Evolutionary conservation across 2,329 filamentous ascomycete species (phyloP), one percentile per base, ranked within the genome.

Genomic region (Herpotrichia juniperi): DNA sequence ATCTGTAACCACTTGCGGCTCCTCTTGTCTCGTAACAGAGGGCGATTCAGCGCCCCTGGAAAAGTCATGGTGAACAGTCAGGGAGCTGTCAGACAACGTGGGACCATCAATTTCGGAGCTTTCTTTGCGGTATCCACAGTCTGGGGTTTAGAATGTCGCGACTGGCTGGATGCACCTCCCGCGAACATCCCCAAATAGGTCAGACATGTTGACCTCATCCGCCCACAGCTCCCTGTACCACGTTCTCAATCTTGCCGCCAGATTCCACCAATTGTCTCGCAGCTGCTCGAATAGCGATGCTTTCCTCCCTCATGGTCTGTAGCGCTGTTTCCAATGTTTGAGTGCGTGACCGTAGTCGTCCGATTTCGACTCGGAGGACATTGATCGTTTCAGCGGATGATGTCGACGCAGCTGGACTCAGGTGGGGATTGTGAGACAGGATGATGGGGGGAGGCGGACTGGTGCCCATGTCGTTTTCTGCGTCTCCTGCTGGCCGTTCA

Each of bases 351-450:
- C 68, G 58, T 9, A 72, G 56, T 21, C 67, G 58, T 24, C 56
- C 53, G 21, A 72, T 61, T 42, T 72, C 69, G n/a, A 58, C 58
- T 11, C 67, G 60, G 6, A 72, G 61, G 9, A 70, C 68, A 19
- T 61, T 66, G 14, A 72, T 60, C 1, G 67, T 69, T 39, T 69
- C 66, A 17, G 53, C 37, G 30, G 64, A 47, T 12, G 50, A 39
- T 24, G 54, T 45, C 19, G 46, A 39, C 34, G 51, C 24, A 8
- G 17, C 24, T 4, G 26, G 17, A 24, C 14, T 45, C 30, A 26
- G 42, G 26, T 21, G 16, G 21, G 48, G 35, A 31, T 32, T 50
- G 16, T 54, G 53, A 19, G 52, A 25, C 14, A 46, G 31, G 14
- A 37, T 44, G 12, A 49, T 50, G 17, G 56, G 48, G 4, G 24